A percentile compares a stretch with the other conserved stretches of the same genome.
Conservation (phyloP, 257 asterid genomes). For the Nicotiana sylvestris region DNA sequence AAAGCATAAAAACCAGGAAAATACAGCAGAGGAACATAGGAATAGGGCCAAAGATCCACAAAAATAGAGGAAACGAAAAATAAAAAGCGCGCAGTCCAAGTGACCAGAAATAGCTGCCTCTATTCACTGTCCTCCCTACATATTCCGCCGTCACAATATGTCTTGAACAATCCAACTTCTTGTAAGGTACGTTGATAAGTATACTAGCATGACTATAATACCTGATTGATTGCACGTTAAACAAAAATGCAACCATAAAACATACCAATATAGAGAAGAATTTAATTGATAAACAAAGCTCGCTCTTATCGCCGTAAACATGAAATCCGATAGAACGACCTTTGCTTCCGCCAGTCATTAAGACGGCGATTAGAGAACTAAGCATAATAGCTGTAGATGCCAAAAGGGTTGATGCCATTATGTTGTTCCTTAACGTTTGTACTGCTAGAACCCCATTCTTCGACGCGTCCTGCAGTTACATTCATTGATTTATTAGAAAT, state of each 20-base stretch:
- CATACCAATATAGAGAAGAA: constrained; percentile 66
- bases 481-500: not conserved
- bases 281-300: constrained; percentile 48
- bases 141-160: constrained; percentile 43
- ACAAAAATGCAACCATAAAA: constrained; percentile 67
- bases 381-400: constrained; percentile 85
- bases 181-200: constrained; percentile 70
- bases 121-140: constrained; percentile 58
- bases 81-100: constrained; percentile 81
- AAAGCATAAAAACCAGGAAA: constrained; percentile 50
- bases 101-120: constrained; percentile 92
- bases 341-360: constrained; percentile 49
- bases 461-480: constrained; percentile 39
- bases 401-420: constrained; percentile 88
- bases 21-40: constrained; percentile 69
- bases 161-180: not conserved
- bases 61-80: constrained; percentile 71
- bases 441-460: constrained; percentile 80
- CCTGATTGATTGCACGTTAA: constrained; percentile 78
- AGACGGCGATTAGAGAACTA: constrained; percentile 68
- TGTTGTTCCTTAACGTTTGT: constrained; percentile 80
- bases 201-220: constrained; percentile 94
- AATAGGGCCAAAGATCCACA: constrained; percentile 90
- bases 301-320: constrained; percentile 37
- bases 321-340: constrained; percentile 17